A percentile compares a stretch with the other conserved stretches of the same genome.
Evolutionary conservation across 345 rosid genomes (phyloP).

Genomic region (Alliaria petiolata): DNA sequence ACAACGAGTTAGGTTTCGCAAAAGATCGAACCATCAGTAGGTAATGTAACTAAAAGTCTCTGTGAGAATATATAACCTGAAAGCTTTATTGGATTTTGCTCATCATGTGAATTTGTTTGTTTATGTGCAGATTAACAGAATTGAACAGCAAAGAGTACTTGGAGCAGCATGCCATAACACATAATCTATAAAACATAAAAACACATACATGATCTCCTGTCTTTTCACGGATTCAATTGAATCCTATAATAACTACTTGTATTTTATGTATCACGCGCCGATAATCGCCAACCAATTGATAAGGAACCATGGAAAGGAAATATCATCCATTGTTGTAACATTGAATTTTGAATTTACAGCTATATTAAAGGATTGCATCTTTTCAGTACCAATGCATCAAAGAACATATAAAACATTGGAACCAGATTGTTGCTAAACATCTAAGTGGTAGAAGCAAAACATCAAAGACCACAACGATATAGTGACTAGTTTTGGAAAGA

Average conservation of each 20-base stretch:
- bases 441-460: conserved; percentile 10
- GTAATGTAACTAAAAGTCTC: conserved; percentile 32
- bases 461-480: not conserved
- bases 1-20: conserved; percentile 92
- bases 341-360: conserved; percentile 23
- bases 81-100: not conserved
- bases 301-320: not conserved
- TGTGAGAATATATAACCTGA: not conserved
- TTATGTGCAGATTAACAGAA: conserved; percentile 68
- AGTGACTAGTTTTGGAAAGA: conserved; percentile 52
- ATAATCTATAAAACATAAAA: not conserved
- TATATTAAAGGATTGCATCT: not conserved
- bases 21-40: conserved; percentile 97
- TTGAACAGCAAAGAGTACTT: conserved; percentile 97
- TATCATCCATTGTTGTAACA: conserved; percentile 3
- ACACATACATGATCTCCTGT: not conserved
- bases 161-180: conserved; percentile 54
- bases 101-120: not conserved
- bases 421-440: not conserved
- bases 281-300: not conserved
- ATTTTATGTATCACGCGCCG: conserved; percentile 8
- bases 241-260: conserved; percentile 3
- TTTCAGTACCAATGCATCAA: not conserved
- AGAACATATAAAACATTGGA: not conserved
- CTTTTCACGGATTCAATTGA: not conserved